Evolutionary conservation across 768 basidiomycete genomes (phyloP), one percentile per base, ranked within the genome.

Genomic region (Galerina marginata): DNA sequence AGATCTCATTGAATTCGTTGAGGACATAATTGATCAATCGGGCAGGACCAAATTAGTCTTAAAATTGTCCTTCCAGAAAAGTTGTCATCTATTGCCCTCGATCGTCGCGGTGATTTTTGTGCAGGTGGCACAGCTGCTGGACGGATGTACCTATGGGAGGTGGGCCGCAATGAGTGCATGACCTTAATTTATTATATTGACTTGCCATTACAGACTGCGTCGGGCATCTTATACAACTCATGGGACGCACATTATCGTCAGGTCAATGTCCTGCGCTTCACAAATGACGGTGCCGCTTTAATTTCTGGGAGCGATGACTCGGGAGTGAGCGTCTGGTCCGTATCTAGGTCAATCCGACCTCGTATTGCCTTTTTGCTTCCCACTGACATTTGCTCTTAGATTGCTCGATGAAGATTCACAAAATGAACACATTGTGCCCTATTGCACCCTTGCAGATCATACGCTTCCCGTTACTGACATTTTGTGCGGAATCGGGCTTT

Each of bases 191-290:
- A 16, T 25, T 55, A 40, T 50, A 56, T 56, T 55, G 23, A 65
- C 23, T 42, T 43, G 33, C 44, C 38, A 16, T 56, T 58, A 60
- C 75, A 97, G 95, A 81, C 94, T 65, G 81, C 91, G 9, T 97
- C 96, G n/a, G 96, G 96, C n/a, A 88, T 96, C 54, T 78, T 98
- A 47, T 94, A 88, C 79, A 87, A 90, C 65, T 85, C 92, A 0
- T 95, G 95, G 87, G 96, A 98, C 61, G 96, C 96, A 15, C 96
- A 99, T 74, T 99, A 99, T 77, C 91, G 96, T 59, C 83, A 88
- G 70, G 84, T 98, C 54, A 91, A 86, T 61, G 88, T 90, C 9
- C 75, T 99, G 2, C 86, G 84, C 44, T 99, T 98, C 72, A 91
- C 93, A 9, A 80, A 81, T 16, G 95, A 97, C 69, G 91, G 92